Evolutionary conservation across 805 yeast genomes (phyloP), one percentile per base, ranked within the genome.

Genomic region (Pichia pseudocactophila): DNA sequence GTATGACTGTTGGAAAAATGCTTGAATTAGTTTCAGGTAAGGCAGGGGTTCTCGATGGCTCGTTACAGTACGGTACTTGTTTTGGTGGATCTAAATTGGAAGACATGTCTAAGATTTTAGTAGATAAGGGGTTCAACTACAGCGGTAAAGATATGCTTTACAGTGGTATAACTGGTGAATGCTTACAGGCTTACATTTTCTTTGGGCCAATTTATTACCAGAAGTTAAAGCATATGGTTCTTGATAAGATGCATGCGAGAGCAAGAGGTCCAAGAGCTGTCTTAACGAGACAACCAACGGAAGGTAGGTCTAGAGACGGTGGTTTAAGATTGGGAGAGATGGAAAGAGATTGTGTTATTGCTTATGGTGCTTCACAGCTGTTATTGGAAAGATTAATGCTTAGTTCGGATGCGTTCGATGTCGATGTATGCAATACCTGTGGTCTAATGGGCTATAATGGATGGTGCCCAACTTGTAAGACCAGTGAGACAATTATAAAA

Each of bases 1-100:
- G 98, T 75, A 92, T 92, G 98, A 92, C 98, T 32, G 97, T 92
- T 16, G 98, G 98, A 46, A 92, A 92, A 65, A 90, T 92, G 97
- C 78, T 92, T 51, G 98, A 92, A 63, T 71, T 90, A 48, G 83
- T 92, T 19, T 83, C 96, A 27, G 98, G 98, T 53, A 92, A 92
- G 59, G 98, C 97, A 0, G 98, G 98, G 61, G 97, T 92, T 32
- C 65, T 92, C 53, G 83, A 86, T 54, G 98, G 98, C 3, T 58
- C 84, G 2, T 68, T 92, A 46, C 95, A 92, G 61, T 92, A 92
- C 55, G 98, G 98, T 56, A 92, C 98, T 1, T 92, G 97, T 68
- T 92, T 92, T 60, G 98, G 98, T 37, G 98, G 98, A 27, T 85
- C 96, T n/a, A 83, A 89, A 57, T 70, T 92, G 34, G 94, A 85